These are phyloP conservation scores for Rhodotorula paludigena DNA, from an alignment of 768 basidiomycete genomes.

Conservation along the genomic window DNA sequence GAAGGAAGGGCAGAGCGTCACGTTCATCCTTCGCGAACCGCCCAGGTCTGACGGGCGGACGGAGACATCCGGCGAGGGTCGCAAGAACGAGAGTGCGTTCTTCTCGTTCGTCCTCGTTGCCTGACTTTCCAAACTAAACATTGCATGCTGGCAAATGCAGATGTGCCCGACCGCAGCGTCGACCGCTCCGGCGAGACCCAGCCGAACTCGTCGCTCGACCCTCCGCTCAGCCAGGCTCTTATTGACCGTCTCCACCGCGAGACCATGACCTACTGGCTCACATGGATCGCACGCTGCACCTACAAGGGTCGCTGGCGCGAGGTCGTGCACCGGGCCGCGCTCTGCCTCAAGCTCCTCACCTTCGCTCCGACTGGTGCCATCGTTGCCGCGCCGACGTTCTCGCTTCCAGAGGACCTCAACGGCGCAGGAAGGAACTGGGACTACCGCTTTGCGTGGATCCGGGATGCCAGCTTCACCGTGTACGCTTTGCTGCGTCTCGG, in stretches of 20 bases:
- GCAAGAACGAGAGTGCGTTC: not conserved
- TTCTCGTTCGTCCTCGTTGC: not conserved
- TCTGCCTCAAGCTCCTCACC: conserved; percentile 66
- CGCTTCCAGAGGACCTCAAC: conserved; percentile 62
- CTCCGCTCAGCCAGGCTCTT: conserved; percentile 31
- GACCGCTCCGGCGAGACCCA: conserved; percentile 6
- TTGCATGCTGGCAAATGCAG: not conserved
- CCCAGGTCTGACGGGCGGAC: conserved; percentile 47
- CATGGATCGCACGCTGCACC: conserved; percentile 81
- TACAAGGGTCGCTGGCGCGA: conserved; percentile 96
- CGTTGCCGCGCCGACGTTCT: conserved; percentile 92
- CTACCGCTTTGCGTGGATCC: conserved; percentile 55
- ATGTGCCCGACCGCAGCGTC: conserved; percentile 6
- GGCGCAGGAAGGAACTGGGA: conserved; percentile 40
- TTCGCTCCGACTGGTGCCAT: conserved; percentile 62
- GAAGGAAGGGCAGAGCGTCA: conserved; percentile 80
- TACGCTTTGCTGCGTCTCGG: conserved; percentile 91
- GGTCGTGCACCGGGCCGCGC: conserved; percentile 81
- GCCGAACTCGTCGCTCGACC: conserved; percentile 11
- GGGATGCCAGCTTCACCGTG: conserved; percentile 92
- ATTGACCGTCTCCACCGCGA: conserved; percentile 49
- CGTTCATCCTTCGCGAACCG: conserved; percentile 73
- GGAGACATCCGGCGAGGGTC: conserved; percentile 13
- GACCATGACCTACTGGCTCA: conserved; percentile 77
- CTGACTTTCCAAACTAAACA: not conserved